Evolutionary conservation across 2,329 filamentous ascomycete species (phyloP).

Genomic region (Samsoniella hepiali): DNA sequence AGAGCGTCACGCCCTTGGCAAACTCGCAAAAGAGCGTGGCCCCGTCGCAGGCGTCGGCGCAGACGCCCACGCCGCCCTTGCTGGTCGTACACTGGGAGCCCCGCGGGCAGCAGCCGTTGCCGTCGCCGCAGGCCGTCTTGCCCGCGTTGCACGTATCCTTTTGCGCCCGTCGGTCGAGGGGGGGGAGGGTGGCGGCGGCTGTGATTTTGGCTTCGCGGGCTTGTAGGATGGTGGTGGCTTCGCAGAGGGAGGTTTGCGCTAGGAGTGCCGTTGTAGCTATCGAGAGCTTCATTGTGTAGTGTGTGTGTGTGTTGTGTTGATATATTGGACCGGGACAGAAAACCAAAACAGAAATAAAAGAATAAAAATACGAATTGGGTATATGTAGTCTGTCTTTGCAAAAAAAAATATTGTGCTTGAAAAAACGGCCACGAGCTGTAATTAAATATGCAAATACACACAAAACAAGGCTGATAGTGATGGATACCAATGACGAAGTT

Average conservation of each 20-base stretch:
- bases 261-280: neutral
- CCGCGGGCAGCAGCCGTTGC: slow-evolving; percentile 14
- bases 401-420: neutral
- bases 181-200: neutral
- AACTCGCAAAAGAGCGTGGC: slow-evolving; percentile 11
- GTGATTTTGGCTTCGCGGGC: slow-evolving; percentile 9
- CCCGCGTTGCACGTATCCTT: neutral
- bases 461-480: neutral
- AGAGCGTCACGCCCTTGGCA: slow-evolving; percentile 1
- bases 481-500: slow-evolving; percentile 6
- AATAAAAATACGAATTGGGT: neutral
- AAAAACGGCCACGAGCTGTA: neutral
- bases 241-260: slow-evolving; percentile 5
- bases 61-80: slow-evolving; percentile 14
- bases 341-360: neutral
- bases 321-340: neutral
- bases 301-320: neutral
- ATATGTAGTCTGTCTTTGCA: neutral
- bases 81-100: slow-evolving; percentile 7
- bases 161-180: neutral
- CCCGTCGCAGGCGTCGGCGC: slow-evolving; percentile 5
- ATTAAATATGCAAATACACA: neutral
- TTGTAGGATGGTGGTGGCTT: neutral
- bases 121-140: slow-evolving; percentile 16
- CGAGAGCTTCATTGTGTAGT: slow-evolving; percentile 10